Evolutionary conservation across 495 filamentous ascomycete genomes (phyloP).

Genomic region (Baudoinia panamericana): DNA sequence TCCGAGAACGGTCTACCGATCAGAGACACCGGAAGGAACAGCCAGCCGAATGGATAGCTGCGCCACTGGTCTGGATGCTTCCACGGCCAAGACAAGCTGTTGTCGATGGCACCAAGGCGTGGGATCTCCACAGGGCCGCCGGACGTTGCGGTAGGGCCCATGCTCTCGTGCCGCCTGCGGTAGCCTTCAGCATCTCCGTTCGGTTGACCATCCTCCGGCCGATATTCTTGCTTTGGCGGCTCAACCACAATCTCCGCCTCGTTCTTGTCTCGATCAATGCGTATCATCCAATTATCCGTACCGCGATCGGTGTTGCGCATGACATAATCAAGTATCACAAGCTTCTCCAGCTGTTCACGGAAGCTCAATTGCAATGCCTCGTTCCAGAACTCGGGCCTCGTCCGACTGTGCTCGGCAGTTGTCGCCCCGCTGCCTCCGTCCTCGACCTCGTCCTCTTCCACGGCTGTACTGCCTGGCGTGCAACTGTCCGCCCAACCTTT

Average conservation of each 20-base stretch:
- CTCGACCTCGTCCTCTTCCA: constrained; percentile 32
- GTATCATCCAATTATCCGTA: constrained; percentile 99
- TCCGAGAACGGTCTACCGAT: constrained; percentile 94
- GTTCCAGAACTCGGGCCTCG: constrained; percentile 63
- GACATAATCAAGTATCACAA: constrained; percentile 96
- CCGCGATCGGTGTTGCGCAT: constrained; percentile 98
- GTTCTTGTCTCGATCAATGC: constrained; percentile 71
- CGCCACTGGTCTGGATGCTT: constrained; percentile 95
- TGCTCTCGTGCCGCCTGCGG: constrained; percentile 68
- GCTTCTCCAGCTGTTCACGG: constrained; percentile 87
- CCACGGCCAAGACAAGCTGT: constrained; percentile 97
- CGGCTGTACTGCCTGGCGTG: constrained; percentile 54
- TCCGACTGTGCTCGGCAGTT: constrained; percentile 17
- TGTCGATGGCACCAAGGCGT: constrained; percentile 83
- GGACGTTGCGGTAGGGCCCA: constrained; percentile 63
- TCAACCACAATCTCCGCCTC: constrained; percentile 77
- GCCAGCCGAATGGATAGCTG: constrained; percentile 96
- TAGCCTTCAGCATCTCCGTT: constrained; percentile 26
- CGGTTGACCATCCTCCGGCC: constrained; percentile 32
- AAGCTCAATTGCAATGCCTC: constrained; percentile 81
- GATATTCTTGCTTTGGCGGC: constrained; percentile 52
- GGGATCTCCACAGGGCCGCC: constrained; percentile 9
- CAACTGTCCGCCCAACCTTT: constrained; percentile 77
- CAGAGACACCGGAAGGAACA: constrained; percentile 89
- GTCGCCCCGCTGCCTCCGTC: constrained; percentile 28